These are phyloP conservation scores for Aspergillus baeticus DNA, from an alignment of 495 filamentous ascomycete genomes.

Conservation along the genomic window DNA sequence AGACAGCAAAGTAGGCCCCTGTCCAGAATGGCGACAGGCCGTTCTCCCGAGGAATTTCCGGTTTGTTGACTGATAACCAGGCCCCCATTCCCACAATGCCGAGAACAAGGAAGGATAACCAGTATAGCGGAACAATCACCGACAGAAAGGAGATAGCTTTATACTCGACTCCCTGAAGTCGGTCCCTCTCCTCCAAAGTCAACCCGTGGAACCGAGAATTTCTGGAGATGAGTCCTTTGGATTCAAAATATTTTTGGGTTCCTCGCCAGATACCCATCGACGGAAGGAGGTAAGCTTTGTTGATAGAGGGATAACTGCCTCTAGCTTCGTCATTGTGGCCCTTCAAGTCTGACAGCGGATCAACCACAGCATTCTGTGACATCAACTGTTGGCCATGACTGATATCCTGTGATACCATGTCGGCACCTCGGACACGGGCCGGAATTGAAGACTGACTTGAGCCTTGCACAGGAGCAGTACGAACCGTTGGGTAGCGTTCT, in stretches of 20 bases:
- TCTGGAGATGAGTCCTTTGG: conserved; percentile 54
- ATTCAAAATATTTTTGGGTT: conserved; percentile 40
- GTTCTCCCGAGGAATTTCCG: conserved; percentile 59
- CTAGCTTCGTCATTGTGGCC: conserved; percentile 37
- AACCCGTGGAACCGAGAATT: conserved; percentile 76
- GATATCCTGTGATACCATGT: conserved; percentile 29
- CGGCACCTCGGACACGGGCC: conserved; percentile 12
- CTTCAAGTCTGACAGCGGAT: conserved; percentile 24
- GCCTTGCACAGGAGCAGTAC: not conserved
- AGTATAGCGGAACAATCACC: conserved; percentile 73
- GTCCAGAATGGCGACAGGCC: conserved; percentile 64
- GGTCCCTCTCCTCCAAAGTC: conserved; percentile 63
- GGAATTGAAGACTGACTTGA: not conserved
- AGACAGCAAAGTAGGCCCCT: conserved; percentile 48
- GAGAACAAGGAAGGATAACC: conserved; percentile 66
- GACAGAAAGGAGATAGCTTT: conserved; percentile 70
- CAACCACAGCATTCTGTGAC: not conserved
- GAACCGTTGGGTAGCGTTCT: not conserved
- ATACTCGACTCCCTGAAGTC: conserved; percentile 79
- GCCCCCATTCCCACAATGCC: conserved; percentile 70
- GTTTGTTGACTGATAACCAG: conserved; percentile 63
- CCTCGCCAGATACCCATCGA: conserved; percentile 28
- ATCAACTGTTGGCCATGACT: not conserved
- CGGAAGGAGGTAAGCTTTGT: conserved; percentile 20
- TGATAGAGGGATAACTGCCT: conserved; percentile 17